phyloP scores from a whole-genome alignment of 208 protist genomes.

The Trypanosoma conorhini region DNA sequence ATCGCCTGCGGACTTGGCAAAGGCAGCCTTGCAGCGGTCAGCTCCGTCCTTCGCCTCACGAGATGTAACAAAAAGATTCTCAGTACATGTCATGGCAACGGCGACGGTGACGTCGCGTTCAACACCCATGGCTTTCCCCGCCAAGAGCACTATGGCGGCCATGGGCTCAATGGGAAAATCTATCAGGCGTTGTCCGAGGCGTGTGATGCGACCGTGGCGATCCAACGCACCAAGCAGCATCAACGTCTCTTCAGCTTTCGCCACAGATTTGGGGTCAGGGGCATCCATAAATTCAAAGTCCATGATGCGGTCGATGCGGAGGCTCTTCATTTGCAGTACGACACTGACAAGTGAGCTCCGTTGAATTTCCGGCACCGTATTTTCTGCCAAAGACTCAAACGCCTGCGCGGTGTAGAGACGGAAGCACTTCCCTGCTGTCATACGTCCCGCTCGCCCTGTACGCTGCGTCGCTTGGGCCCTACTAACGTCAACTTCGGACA shows the following conservation, averaged over 20 bases:
- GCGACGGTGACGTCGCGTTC: slow-evolving; percentile 94
- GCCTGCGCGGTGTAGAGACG: slow-evolving; percentile 96
- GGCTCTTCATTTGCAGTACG: slow-evolving; percentile 95
- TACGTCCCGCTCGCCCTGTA: slow-evolving; percentile 97
- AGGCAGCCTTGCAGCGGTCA: slow-evolving; percentile 69
- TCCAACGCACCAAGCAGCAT: slow-evolving; percentile 95
- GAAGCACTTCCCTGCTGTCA: slow-evolving; percentile 97
- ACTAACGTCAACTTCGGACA: slow-evolving; percentile 95
- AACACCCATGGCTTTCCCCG: slow-evolving; percentile 93
- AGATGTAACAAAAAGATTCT: slow-evolving; percentile 84
- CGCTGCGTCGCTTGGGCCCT: slow-evolving; percentile 95
- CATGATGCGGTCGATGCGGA: slow-evolving; percentile 97
- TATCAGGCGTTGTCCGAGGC: slow-evolving; percentile 94
- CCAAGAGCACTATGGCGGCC: slow-evolving; percentile 96
- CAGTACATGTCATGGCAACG: slow-evolving; percentile 92
- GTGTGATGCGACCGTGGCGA: slow-evolving; percentile 71
- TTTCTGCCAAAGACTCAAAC: slow-evolving; percentile 96
- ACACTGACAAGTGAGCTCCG: slow-evolving; percentile 98
- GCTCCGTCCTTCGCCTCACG: slow-evolving; percentile 70
- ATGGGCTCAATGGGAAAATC: slow-evolving; percentile 99
- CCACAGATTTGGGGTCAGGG: slow-evolving; percentile 89
- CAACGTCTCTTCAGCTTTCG: slow-evolving; percentile 93
- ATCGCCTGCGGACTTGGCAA: slow-evolving; percentile 82
- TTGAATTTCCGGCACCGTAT: slow-evolving; percentile 98
- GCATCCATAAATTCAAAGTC: slow-evolving; percentile 99